Conservation (phyloP, 2,329 filamentous ascomycete species). For the Didymella segeticola region DNA sequence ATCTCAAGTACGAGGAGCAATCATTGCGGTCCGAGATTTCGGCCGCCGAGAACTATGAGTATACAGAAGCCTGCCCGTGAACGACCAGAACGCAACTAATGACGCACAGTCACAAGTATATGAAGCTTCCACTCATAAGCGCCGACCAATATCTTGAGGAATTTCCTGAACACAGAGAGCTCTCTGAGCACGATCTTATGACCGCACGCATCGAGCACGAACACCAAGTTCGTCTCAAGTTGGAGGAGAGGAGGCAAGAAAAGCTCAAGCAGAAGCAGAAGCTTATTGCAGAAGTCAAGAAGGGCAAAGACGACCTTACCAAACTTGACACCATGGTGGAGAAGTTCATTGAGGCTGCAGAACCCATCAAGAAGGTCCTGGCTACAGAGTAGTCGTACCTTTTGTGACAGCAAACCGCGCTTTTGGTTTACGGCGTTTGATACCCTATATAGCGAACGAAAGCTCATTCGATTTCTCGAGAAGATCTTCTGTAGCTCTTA, state of each 20-base stretch:
- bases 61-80: conserved; percentile 48
- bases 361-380: conserved; percentile 85
- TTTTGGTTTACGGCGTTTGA: conserved; percentile 16
- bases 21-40: conserved; percentile 89
- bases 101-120: conserved; percentile 77
- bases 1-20: conserved; percentile 93
- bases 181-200: conserved; percentile 82
- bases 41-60: conserved; percentile 92
- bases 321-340: conserved; percentile 92
- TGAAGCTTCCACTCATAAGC: conserved; percentile 82
- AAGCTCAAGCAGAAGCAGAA: conserved; percentile 69
- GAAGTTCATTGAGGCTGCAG: conserved; percentile 90
- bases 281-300: conserved; percentile 80
- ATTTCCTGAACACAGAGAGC: conserved; percentile 75
- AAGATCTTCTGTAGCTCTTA: background rate
- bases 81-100: conserved; percentile 11
- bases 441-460: conserved; percentile 20
- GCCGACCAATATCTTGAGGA: conserved; percentile 79
- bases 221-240: conserved; percentile 78
- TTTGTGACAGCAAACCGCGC: background rate
- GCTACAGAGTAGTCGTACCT: conserved; percentile 66
- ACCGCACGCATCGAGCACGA: conserved; percentile 91
- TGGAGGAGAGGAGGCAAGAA: conserved; percentile 81
- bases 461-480: conserved; percentile 2
- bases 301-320: conserved; percentile 89